Conservation (phyloP, 1,284 basidiomycete species). For the Ceratobasidium sp. region DNA sequence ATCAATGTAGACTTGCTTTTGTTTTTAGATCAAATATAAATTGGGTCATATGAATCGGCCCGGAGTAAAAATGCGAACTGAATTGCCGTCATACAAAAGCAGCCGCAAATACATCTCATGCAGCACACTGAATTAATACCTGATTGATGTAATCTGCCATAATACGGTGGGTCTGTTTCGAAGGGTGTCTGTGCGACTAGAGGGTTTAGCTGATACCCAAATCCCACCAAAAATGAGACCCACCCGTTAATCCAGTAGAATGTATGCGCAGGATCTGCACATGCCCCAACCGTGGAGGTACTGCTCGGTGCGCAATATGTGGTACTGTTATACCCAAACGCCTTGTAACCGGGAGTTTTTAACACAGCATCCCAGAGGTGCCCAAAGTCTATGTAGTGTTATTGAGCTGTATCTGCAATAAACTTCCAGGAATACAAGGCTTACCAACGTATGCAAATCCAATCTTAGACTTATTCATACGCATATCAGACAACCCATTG, state of each 20-base stretch:
- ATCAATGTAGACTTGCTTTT: no score
- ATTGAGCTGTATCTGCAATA: no score
- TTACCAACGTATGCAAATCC: slow-evolving; percentile 23
- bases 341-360: slow-evolving; percentile 18
- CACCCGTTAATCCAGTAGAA: slow-evolving; percentile 35
- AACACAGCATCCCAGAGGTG: slow-evolving; percentile 25
- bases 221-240: background rate
- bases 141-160: slow-evolving; percentile 33
- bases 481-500: slow-evolving; percentile 10
- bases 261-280: slow-evolving; percentile 30
- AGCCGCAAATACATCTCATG: no score
- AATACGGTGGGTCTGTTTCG: slow-evolving; percentile 30
- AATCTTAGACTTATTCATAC: background rate
- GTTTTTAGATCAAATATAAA: no score
- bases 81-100: no score
- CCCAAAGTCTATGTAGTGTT: slow-evolving; percentile 7
- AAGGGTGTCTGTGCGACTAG: slow-evolving; percentile 15
- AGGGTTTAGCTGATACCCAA: background rate
- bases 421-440: background rate
- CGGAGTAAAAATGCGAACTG: no score
- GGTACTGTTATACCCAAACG: slow-evolving; percentile 29
- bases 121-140: background rate
- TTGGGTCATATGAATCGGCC: no score
- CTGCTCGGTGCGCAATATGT: slow-evolving; percentile 3
- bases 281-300: slow-evolving; percentile 17